These are phyloP conservation scores for Phalaenopsis hybrid DNA, from an alignment of 116 monocot genomes.

Conservation along the genomic window DNA sequence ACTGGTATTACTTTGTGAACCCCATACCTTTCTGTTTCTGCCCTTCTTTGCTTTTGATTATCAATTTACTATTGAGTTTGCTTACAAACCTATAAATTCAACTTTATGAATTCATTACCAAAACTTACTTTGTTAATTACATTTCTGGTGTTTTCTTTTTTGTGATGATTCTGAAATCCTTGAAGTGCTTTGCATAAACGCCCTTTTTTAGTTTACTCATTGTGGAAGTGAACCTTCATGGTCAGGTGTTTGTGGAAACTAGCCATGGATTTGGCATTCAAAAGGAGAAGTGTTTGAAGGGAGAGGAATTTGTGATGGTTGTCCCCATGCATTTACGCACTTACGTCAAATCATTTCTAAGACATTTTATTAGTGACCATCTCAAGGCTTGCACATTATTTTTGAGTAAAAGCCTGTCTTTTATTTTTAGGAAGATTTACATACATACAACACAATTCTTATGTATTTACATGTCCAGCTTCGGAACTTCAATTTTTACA, in stretches of 20 bases:
- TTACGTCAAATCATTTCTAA: background rate
- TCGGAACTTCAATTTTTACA: no score
- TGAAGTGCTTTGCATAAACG: background rate
- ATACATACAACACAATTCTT: no score
- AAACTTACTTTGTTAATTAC: background rate
- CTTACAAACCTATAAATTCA: background rate
- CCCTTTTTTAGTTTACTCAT: background rate
- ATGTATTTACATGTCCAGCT: no score
- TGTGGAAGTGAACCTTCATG: background rate
- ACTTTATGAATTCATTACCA: background rate
- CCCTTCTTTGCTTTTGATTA: slow-evolving; percentile 1
- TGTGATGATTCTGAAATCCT: background rate
- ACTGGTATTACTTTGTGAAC: slow-evolving; percentile 37
- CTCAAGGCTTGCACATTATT: background rate
- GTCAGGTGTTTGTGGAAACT: background rate
- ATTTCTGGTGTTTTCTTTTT: background rate
- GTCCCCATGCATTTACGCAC: background rate
- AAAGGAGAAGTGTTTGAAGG: background rate
- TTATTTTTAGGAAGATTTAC: background rate
- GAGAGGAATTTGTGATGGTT: background rate
- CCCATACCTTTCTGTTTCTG: background rate
- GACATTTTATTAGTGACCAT: background rate
- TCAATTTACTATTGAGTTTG: background rate
- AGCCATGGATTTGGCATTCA: background rate
- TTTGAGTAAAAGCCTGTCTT: background rate